A percentile compares a stretch with the other conserved stretches of the same genome.
Conservation (phyloP, 768 basidiomycete genomes). For the Leucosporidium creatinivorum region DNA sequence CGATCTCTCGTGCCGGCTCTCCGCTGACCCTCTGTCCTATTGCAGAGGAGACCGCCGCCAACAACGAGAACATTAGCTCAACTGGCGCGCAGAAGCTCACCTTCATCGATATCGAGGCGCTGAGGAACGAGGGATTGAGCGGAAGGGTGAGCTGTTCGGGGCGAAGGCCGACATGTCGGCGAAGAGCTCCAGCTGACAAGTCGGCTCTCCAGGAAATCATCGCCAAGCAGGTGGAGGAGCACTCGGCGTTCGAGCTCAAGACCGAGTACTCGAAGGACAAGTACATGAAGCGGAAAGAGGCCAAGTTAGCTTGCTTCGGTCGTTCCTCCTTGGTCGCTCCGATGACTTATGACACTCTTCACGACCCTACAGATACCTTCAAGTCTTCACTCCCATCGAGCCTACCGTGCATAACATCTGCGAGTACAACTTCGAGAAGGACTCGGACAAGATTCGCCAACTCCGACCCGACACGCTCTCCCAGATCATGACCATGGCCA, state of each 20-base stretch:
- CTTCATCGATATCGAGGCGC: conserved; percentile 67
- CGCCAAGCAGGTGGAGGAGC: conserved; percentile 83
- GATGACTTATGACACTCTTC: background rate
- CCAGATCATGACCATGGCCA: conserved; percentile 76
- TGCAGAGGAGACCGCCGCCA: conserved; percentile 85
- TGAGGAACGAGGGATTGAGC: conserved; percentile 75
- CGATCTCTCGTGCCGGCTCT: conserved; percentile 33
- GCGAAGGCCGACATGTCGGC: background rate
- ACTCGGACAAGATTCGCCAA: conserved; percentile 63
- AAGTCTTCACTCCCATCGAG: conserved; percentile 75
- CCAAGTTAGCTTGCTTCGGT: conserved; percentile 58
- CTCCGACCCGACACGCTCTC: conserved; percentile 80
- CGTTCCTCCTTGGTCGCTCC: background rate
- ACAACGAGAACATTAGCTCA: conserved; percentile 73
- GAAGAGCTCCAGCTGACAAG: conserved; percentile 13
- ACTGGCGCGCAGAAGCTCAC: conserved; percentile 71
- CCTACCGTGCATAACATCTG: conserved; percentile 81
- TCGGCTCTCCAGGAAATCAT: conserved; percentile 72
- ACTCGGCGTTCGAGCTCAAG: conserved; percentile 84
- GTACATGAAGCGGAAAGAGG: conserved; percentile 91
- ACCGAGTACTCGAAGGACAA: conserved; percentile 99
- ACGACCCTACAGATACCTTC: conserved; percentile 59
- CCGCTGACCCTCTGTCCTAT: conserved; percentile 16
- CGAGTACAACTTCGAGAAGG: conserved; percentile 80
- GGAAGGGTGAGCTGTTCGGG: conserved; percentile 41